A percentile compares a stretch with the other conserved stretches of the same genome.
Conservation (phyloP, 441 rosid species). For the Hypseocharis bilobata region DNA sequence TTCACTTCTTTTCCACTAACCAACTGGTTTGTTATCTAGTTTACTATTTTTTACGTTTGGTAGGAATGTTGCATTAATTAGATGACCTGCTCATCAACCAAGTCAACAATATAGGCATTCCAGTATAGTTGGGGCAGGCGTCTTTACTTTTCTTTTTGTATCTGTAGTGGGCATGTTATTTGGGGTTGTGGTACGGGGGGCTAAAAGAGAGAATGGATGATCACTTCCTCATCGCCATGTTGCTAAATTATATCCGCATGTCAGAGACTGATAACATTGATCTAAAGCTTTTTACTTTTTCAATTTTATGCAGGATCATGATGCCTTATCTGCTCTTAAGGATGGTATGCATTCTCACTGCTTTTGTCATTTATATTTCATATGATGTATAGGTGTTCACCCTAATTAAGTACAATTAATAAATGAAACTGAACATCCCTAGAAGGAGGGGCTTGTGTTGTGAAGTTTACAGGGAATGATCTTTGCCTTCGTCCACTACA, state of each 20-base stretch:
- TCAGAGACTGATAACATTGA: not conserved
- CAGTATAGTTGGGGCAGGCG: not conserved
- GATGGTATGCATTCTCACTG: conserved; percentile 45
- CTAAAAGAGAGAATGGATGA: too few species aligned
- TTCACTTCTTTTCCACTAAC: not conserved
- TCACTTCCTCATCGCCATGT: not conserved
- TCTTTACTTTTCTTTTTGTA: not conserved
- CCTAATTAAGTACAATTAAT: too few species aligned
- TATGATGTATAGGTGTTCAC: not conserved
- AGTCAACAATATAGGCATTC: too few species aligned
- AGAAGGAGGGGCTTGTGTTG: not conserved
- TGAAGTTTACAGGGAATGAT: not conserved
- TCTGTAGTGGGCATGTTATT: too few species aligned
- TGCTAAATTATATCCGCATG: conserved; percentile 5
- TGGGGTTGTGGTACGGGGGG: too few species aligned
- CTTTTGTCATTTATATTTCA: not conserved
- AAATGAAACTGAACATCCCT: too few species aligned
- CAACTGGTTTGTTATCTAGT: not conserved
- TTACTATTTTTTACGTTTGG: not conserved
- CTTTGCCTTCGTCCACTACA: not conserved
- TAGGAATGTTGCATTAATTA: not conserved
- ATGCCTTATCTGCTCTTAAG: conserved; percentile 48
- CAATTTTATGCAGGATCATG: conserved; percentile 44
- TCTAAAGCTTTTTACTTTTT: conserved; percentile 2
- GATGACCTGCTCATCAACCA: not conserved